These are phyloP conservation scores for Alternaria dauci DNA, from an alignment of 2,329 filamentous ascomycete species.

Conservation along the genomic window DNA sequence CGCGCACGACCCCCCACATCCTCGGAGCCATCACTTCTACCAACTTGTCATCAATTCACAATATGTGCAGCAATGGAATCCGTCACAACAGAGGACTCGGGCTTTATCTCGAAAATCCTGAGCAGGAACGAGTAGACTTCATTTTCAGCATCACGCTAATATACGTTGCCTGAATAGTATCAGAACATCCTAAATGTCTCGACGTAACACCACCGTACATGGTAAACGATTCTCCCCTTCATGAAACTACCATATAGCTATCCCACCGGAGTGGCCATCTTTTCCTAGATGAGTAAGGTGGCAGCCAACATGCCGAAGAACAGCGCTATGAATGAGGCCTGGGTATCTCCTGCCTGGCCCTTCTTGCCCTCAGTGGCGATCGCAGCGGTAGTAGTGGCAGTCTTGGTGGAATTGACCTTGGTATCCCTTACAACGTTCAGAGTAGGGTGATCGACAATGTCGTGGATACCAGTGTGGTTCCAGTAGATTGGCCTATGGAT, in stretches of 20 bases:
- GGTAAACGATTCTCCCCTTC: neutral
- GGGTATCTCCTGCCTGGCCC: constrained; percentile 9
- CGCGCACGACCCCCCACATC: constrained; percentile 1
- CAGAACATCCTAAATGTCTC: neutral
- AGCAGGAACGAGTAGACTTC: neutral
- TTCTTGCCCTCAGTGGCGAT: constrained; percentile 3
- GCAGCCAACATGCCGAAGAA: constrained; percentile 14
- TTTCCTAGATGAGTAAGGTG: constrained; percentile 12
- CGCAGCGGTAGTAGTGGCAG: neutral
- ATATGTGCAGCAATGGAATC: neutral
- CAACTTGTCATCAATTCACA: neutral
- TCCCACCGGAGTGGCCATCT: neutral
- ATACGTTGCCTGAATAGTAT: neutral
- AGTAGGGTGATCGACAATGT: constrained; percentile 15
- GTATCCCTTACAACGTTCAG: constrained; percentile 11
- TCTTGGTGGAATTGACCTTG: neutral
- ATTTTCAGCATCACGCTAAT: neutral
- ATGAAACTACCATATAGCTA: neutral
- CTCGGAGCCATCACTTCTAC: neutral
- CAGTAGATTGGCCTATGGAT: neutral
- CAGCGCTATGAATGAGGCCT: constrained; percentile 12
- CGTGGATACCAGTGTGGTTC: constrained; percentile 8
- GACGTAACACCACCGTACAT: neutral
- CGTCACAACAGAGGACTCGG: too few species aligned
- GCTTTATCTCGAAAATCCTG: neutral